phyloP scores from a whole-genome alignment of 805 yeast genomes.

The Saccharomyces paradoxus region DNA sequence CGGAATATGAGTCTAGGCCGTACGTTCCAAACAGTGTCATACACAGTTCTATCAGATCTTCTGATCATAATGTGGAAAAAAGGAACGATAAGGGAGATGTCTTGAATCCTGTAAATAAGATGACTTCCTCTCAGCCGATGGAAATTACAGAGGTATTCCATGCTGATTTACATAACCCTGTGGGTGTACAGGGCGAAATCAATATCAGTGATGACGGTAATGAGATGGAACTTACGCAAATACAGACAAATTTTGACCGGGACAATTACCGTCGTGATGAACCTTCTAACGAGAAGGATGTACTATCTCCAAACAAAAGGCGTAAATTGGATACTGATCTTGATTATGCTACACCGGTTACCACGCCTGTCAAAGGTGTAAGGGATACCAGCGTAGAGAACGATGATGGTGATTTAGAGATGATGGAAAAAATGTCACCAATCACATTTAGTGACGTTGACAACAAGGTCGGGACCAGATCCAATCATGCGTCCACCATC shows the following conservation, averaged over 20 bases:
- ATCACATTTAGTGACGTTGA: slow-evolving; percentile 10
- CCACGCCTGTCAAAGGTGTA: slow-evolving; percentile 1
- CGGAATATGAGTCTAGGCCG: background rate
- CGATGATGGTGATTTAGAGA: slow-evolving; percentile 15
- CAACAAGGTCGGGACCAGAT: background rate
- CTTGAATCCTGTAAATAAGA: background rate
- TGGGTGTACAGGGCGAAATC: background rate
- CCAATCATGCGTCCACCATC: background rate
- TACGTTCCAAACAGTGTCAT: background rate
- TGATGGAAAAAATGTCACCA: slow-evolving; percentile 26
- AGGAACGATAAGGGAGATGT: background rate
- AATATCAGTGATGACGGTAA: background rate
- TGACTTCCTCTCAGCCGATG: slow-evolving; percentile 1
- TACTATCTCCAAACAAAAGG: background rate
- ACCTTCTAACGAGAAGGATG: background rate
- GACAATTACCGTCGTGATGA: background rate
- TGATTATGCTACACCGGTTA: background rate
- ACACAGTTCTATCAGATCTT: background rate
- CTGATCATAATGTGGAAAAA: background rate
- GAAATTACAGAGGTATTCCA: slow-evolving; percentile 8
- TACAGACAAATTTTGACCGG: background rate
- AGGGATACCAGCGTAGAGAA: slow-evolving; percentile 4
- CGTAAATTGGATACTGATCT: background rate
- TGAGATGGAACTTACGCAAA: slow-evolving; percentile 1
- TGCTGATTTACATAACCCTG: background rate